phyloP scores from a whole-genome alignment of 805 yeast species.

The Barnettozyma sucrosica region DNA sequence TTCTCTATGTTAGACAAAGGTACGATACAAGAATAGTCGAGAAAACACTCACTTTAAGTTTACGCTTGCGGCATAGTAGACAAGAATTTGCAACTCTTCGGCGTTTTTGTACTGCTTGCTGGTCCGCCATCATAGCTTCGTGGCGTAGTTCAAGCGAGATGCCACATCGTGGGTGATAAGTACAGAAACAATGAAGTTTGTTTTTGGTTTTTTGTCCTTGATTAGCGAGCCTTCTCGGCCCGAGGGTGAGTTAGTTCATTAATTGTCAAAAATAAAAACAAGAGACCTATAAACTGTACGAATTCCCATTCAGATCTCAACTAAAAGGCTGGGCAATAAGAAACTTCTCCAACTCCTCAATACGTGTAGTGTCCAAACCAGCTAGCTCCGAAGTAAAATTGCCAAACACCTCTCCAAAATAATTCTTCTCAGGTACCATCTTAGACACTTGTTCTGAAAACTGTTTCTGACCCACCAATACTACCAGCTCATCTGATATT shows the following conservation, averaged over 20 bases:
- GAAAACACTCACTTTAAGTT: neutral
- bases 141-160: neutral
- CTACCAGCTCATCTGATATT: neutral
- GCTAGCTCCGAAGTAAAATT: neutral
- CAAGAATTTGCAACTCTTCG: neutral
- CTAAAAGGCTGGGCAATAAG: neutral
- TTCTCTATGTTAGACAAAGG: neutral
- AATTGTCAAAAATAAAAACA: too few relatives aligned
- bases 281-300: too few relatives aligned
- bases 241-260: too few relatives aligned
- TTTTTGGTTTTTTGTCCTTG: neutral
- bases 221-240: too few relatives aligned
- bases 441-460: neutral
- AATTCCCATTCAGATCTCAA: neutral
- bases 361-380: slow-evolving; percentile 1
- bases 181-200: too few relatives aligned
- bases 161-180: too few relatives aligned
- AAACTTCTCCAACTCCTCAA: slow-evolving; percentile 7
- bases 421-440: slow-evolving; percentile 2
- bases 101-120: neutral
- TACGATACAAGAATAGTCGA: neutral
- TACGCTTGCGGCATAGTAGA: neutral
- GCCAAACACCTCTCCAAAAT: slow-evolving; percentile 5
- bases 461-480: slow-evolving; percentile 6
- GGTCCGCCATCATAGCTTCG: neutral